Conservation (phyloP, 352 stramenopile genomes). For the Globisporangium yorkense region DNA sequence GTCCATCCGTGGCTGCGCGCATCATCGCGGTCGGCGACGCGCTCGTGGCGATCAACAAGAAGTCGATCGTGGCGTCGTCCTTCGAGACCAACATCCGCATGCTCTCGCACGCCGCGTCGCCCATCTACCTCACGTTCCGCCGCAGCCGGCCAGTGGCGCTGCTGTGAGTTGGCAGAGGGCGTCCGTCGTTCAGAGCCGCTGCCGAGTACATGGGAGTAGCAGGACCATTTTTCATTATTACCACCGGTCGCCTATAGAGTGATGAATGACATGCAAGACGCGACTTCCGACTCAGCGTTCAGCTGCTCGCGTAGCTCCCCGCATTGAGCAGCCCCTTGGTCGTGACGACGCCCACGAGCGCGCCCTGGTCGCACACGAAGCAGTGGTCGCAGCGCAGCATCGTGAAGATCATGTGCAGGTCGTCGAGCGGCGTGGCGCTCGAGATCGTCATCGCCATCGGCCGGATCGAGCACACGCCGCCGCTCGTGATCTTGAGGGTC, state of each 20-base stretch:
- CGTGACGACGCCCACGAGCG: conserved; percentile 77
- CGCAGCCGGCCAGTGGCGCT: conserved; percentile 53
- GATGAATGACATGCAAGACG: not conserved
- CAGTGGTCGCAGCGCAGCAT: conserved; percentile 87
- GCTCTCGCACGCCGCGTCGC: conserved; percentile 68
- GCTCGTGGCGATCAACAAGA: conserved; percentile 86
- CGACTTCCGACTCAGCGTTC: not conserved
- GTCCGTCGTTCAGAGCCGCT: too few relatives aligned
- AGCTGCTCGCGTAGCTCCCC: conserved; percentile 21
- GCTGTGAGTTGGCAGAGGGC: conserved; percentile 24
- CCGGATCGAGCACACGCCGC: conserved; percentile 52
- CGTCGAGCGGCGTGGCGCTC: conserved; percentile 71
- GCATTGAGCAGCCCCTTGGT: conserved; percentile 64
- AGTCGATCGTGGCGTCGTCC: conserved; percentile 77
- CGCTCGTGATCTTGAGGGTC: conserved; percentile 66
- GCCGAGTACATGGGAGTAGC: not conserved
- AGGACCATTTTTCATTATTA: not conserved
- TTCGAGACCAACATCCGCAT: conserved; percentile 87
- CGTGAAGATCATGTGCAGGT: conserved; percentile 89
- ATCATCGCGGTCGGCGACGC: conserved; percentile 76
- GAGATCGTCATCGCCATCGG: conserved; percentile 82
- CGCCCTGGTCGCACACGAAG: conserved; percentile 84
- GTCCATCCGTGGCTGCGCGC: conserved; percentile 63
- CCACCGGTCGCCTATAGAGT: not conserved
- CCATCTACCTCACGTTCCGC: conserved; percentile 81